Conservation (phyloP, 2,329 filamentous ascomycete species). For the Nothophaeocryptopus gaeumannii region DNA sequence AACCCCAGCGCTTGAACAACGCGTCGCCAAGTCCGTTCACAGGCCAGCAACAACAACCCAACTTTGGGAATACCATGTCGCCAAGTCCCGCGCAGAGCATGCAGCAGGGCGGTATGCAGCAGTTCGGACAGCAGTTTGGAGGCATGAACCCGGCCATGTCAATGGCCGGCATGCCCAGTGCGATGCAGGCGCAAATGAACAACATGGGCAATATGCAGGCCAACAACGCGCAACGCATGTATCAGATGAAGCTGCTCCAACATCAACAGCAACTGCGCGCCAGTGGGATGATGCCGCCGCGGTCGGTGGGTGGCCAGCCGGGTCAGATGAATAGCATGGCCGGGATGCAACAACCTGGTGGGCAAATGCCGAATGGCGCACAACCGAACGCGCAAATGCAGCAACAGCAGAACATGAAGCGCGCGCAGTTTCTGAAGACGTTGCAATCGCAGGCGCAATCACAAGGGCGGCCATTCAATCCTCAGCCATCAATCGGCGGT, state of each 20-base stretch:
- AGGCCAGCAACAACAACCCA: slow-evolving; percentile 25
- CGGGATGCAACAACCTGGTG: slow-evolving; percentile 21
- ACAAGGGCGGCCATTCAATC: slow-evolving; percentile 70
- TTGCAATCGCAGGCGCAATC: slow-evolving; percentile 74
- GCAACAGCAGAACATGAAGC: slow-evolving; percentile 29
- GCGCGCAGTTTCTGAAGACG: slow-evolving; percentile 58
- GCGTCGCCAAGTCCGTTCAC: slow-evolving; percentile 84
- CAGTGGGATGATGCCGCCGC: slow-evolving; percentile 32
- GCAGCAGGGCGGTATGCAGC: slow-evolving; percentile 31
- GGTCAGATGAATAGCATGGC: slow-evolving; percentile 26
- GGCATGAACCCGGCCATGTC: slow-evolving; percentile 33
- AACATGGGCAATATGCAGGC: slow-evolving; percentile 45
- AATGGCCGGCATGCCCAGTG: slow-evolving; percentile 39
- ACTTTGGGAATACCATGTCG: slow-evolving; percentile 45
- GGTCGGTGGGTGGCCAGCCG: slow-evolving; percentile 27
- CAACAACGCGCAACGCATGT: slow-evolving; percentile 72
- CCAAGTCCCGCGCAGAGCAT: slow-evolving; percentile 26
- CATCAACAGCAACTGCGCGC: slow-evolving; percentile 64
- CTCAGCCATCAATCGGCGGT: slow-evolving; percentile 69
- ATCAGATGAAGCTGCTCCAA: slow-evolving; percentile 80
- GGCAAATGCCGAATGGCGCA: slow-evolving; percentile 27
- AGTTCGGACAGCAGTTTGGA: slow-evolving; percentile 40
- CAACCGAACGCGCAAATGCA: slow-evolving; percentile 21
- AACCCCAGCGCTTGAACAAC: slow-evolving; percentile 67
- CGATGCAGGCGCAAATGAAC: slow-evolving; percentile 44